phyloP scores from a whole-genome alignment of 805 yeast species.

The Starmerella cellae region DNA sequence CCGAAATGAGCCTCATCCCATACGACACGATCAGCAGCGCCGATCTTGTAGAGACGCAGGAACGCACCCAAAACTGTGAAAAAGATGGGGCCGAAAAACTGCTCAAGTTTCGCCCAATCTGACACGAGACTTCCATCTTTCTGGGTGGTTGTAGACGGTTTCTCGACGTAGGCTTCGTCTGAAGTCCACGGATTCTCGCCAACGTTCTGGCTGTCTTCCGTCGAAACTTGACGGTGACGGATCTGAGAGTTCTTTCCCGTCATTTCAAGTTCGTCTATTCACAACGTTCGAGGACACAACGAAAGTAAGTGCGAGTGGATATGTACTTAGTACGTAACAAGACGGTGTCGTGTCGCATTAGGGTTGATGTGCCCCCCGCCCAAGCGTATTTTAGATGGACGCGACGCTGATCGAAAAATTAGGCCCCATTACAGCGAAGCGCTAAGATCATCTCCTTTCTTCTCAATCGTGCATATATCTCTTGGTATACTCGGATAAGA shows the following conservation, averaged over 20 bases:
- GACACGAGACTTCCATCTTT: constrained; percentile 23
- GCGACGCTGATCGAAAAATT: neutral
- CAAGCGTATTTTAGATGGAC: neutral
- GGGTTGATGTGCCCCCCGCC: neutral
- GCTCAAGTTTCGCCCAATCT: constrained; percentile 22
- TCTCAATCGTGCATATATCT: too few species aligned
- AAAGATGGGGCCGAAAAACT: constrained; percentile 35
- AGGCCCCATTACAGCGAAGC: too few species aligned
- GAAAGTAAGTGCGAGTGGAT: too few species aligned
- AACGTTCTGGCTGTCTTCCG: too few species aligned
- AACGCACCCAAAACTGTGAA: constrained; percentile 59
- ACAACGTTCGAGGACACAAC: neutral
- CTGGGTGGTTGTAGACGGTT: neutral
- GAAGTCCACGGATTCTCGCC: too few species aligned
- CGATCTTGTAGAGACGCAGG: constrained; percentile 63
- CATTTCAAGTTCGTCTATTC: neutral
- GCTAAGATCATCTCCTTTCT: too few species aligned
- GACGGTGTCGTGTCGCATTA: neutral
- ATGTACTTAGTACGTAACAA: too few species aligned
- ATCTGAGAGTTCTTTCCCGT: neutral
- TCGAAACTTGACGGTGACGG: neutral
- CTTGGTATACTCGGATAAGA: too few species aligned
- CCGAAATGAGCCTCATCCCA: constrained; percentile 40
- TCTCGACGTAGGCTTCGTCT: too few species aligned
- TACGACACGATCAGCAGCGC: constrained; percentile 61